phyloP scores from a whole-genome alignment of 2,329 filamentous ascomycete species.

The Tolypocladium endophyticum region DNA sequence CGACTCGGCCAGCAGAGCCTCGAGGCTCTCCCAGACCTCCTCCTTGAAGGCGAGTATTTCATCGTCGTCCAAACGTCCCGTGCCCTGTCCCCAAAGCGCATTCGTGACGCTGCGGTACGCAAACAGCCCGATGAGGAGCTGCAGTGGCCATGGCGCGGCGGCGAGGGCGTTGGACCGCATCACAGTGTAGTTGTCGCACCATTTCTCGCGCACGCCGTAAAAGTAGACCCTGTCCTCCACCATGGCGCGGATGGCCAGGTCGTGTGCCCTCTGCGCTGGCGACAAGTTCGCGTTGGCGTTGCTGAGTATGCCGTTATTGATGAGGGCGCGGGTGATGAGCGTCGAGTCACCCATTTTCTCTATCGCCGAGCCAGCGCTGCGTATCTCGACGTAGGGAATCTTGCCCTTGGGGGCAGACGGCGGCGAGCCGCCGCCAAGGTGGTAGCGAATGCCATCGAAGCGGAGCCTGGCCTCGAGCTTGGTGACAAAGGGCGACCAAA shows the following conservation, averaged over 20 bases:
- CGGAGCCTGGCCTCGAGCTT: slow-evolving; percentile 54
- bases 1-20: slow-evolving; percentile 30
- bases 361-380: slow-evolving; percentile 5
- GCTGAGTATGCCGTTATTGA: slow-evolving; percentile 24
- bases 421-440: slow-evolving; percentile 30
- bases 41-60: slow-evolving; percentile 34
- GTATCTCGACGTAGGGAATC: slow-evolving; percentile 43
- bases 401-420: slow-evolving; percentile 42
- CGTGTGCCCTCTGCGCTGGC: slow-evolving; percentile 28
- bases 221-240: slow-evolving; percentile 51
- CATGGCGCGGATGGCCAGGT: slow-evolving; percentile 41
- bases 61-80: slow-evolving; percentile 34
- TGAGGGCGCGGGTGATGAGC: slow-evolving; percentile 39
- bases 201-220: slow-evolving; percentile 42
- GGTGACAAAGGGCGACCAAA: slow-evolving; percentile 52
- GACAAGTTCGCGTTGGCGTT: slow-evolving; percentile 37
- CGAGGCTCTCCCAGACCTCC: slow-evolving; percentile 45
- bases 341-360: slow-evolving; percentile 38
- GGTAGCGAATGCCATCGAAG: slow-evolving; percentile 37
- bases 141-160: slow-evolving; percentile 39
- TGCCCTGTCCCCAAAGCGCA: slow-evolving; percentile 47
- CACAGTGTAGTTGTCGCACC: slow-evolving; percentile 47
- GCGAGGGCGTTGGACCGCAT: slow-evolving; percentile 43
- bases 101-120: slow-evolving; percentile 29
- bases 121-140: slow-evolving; percentile 38